phyloP scores from a whole-genome alignment of 345 rosid species.

The Psidium friedrichsthalianum region DNA sequence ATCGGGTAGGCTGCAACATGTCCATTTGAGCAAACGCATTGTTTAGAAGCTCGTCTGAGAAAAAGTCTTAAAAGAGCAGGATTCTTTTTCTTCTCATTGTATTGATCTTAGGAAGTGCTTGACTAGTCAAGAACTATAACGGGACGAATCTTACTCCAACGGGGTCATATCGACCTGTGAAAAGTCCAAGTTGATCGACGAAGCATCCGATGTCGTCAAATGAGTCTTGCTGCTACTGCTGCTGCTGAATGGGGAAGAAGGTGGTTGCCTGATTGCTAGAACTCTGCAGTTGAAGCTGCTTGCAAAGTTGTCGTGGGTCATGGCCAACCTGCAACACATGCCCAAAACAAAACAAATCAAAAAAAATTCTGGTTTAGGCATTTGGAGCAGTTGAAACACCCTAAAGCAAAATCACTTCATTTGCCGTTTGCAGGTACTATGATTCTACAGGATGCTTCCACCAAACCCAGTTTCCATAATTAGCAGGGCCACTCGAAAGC shows the following conservation, averaged over 20 bases:
- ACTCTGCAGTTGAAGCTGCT: conserved; percentile 28
- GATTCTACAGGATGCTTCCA: background rate
- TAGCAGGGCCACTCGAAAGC: background rate
- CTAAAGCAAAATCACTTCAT: background rate
- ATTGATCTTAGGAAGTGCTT: background rate
- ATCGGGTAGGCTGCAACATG: conserved; percentile 47
- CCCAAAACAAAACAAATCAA: background rate
- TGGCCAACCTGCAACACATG: conserved; percentile 15
- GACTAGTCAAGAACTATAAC: too few species aligned
- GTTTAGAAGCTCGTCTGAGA: background rate
- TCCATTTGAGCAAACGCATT: background rate
- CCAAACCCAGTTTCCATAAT: background rate
- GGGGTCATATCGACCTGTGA: conserved; percentile 21
- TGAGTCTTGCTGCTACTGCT: background rate
- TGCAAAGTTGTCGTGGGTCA: conserved; percentile 13
- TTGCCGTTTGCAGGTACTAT: background rate
- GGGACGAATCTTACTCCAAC: conserved; percentile 16
- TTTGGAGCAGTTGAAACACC: background rate
- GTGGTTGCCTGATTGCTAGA: conserved; percentile 26
- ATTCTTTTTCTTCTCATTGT: background rate
- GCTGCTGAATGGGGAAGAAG: conserved; percentile 1
- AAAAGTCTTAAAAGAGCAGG: background rate
- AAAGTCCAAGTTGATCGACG: conserved; percentile 13
- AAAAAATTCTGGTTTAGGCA: background rate
- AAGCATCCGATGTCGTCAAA: background rate